Percentiles rank a stretch among this genome's conserved stretches.
phyloP scores from a whole-genome alignment of 2,329 filamentous ascomycete genomes.

The Claviceps digitariae region DNA sequence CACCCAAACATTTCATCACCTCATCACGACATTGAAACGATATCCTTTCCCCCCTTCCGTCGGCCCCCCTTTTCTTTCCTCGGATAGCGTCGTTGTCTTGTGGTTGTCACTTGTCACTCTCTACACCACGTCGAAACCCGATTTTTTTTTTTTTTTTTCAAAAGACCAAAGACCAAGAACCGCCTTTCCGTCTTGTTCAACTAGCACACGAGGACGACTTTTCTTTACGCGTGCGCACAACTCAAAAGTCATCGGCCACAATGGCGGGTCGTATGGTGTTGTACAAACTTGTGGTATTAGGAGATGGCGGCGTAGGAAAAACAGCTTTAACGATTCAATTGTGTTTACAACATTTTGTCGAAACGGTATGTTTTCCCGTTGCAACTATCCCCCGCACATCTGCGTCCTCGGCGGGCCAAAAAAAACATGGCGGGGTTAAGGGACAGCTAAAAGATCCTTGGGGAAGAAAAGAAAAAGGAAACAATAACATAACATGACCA shows the following conservation, averaged over 20 bases:
- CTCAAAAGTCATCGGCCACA: slow-evolving; percentile 13
- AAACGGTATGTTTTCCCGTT: slow-evolving; percentile 49
- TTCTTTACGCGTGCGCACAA: background rate
- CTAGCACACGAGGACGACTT: background rate
- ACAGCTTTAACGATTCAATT: slow-evolving; percentile 92
- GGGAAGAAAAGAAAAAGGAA: background rate
- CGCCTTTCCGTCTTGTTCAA: background rate
- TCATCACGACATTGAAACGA: background rate
- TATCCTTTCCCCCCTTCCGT: background rate
- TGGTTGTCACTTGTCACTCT: background rate
- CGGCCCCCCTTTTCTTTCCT: background rate
- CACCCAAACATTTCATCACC: background rate
- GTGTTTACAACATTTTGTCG: slow-evolving; percentile 95
- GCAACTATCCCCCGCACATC: background rate
- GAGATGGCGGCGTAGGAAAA: slow-evolving; percentile 88
- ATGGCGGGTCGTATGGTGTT: slow-evolving; percentile 93
- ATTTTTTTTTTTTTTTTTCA: too few species aligned
- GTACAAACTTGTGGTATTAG: slow-evolving; percentile 91
- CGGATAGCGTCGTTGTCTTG: background rate
- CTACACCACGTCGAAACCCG: background rate
- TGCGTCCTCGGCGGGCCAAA: background rate
- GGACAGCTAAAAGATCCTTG: background rate
- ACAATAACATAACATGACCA: background rate
- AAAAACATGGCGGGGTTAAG: background rate
- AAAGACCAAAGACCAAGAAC: background rate